Evolutionary conservation across 768 basidiomycete genomes (phyloP).

Genomic region (Strobilomyces confusus): DNA sequence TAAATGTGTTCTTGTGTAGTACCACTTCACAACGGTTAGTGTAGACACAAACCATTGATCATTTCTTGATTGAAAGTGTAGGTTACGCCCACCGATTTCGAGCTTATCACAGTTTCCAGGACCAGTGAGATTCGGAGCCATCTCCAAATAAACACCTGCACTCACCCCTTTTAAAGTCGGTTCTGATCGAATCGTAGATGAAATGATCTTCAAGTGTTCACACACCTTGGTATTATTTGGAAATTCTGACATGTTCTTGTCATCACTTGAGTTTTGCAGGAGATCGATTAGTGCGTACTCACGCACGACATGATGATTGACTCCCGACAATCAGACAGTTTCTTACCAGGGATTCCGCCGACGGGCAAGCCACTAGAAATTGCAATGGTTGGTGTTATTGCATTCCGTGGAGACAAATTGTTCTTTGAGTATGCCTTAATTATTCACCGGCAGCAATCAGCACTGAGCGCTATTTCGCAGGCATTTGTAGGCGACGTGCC

Average conservation of each 20-base stretch:
- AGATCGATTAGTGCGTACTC: constrained; percentile 37
- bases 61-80: constrained; percentile 11
- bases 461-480: constrained; percentile 3
- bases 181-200: constrained; percentile 43
- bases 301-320: background rate
- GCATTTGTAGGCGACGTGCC: constrained; percentile 14
- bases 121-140: constrained; percentile 29
- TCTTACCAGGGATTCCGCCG: constrained; percentile 35
- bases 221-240: constrained; percentile 31
- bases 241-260: background rate
- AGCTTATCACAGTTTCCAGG: constrained; percentile 39
- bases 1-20: constrained; percentile 21
- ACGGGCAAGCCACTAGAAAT: constrained; percentile 38
- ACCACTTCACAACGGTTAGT: constrained; percentile 37
- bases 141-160: background rate
- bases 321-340: constrained; percentile 8
- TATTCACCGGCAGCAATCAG: background rate
- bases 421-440: constrained; percentile 39
- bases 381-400: constrained; percentile 42
- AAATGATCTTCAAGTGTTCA: constrained; percentile 43
- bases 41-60: background rate
- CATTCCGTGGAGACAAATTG: constrained; percentile 47
- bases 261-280: constrained; percentile 21
- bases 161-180: constrained; percentile 29
- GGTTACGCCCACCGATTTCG: constrained; percentile 40